Conservation (phyloP, 306 rosid species). For the Trifolium fragiferum region DNA sequence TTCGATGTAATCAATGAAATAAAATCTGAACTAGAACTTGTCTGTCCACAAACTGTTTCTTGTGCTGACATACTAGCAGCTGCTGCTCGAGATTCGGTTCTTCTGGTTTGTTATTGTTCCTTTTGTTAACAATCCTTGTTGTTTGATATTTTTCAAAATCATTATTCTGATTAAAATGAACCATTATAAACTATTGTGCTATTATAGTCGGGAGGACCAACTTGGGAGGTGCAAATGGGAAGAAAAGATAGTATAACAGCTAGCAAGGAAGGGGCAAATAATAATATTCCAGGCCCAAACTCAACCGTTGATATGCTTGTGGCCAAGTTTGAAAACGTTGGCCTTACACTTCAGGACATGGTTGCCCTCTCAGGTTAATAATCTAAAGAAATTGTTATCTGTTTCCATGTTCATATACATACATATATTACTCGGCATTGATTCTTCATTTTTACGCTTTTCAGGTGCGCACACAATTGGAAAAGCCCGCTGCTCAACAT, state of each 20-base stretch:
- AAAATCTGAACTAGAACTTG: slow-evolving; percentile 67
- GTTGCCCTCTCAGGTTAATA: slow-evolving; percentile 81
- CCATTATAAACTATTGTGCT: background rate
- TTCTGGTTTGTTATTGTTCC: slow-evolving; percentile 57
- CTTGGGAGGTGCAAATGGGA: slow-evolving; percentile 82
- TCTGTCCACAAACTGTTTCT: slow-evolving; percentile 80
- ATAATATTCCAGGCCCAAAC: slow-evolving; percentile 80
- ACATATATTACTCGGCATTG: background rate
- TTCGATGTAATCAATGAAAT: slow-evolving; percentile 80
- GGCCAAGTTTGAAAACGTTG: slow-evolving; percentile 67
- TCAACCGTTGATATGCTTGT: slow-evolving; percentile 67
- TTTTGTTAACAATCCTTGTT: background rate
- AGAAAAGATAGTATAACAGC: slow-evolving; percentile 74
- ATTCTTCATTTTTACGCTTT: background rate
- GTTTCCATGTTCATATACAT: background rate
- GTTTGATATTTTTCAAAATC: background rate
- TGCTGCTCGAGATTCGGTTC: slow-evolving; percentile 82
- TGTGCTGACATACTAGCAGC: slow-evolving; percentile 88
- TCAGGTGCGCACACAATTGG: slow-evolving; percentile 87
- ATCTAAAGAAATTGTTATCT: background rate
- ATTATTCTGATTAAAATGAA: background rate
- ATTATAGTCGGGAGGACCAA: slow-evolving; percentile 82
- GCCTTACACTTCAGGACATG: slow-evolving; percentile 70
- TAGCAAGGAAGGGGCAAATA: slow-evolving; percentile 67
- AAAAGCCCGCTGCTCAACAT: slow-evolving; percentile 78